Conservation (phyloP, 768 basidiomycete species). For the Suillus plorans region DNA sequence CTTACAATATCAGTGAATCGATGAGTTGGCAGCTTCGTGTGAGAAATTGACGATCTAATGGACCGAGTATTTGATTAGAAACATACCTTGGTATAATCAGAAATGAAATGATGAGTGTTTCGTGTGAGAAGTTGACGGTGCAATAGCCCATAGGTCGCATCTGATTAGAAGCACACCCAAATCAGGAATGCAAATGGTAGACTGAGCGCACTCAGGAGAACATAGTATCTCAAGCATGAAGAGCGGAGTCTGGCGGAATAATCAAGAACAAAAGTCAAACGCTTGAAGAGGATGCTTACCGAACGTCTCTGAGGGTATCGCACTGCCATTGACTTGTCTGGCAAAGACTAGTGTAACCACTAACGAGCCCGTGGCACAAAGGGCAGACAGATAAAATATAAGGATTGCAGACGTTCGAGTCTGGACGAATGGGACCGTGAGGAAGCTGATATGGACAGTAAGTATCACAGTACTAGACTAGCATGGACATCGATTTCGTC, state of each 20-base stretch:
- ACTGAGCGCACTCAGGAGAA: slow-evolving; percentile 43
- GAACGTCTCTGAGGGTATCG: slow-evolving; percentile 17
- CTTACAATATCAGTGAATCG: no score
- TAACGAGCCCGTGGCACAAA: no score
- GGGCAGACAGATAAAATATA: no score
- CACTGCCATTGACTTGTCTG: slow-evolving; percentile 16
- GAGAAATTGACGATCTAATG: no score
- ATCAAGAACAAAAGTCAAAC: neutral
- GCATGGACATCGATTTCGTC: neutral
- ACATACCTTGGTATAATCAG: no score
- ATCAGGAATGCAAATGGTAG: slow-evolving; percentile 51
- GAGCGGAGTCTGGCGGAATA: neutral
- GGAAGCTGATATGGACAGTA: no score
- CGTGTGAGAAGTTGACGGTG: no score
- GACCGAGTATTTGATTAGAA: no score
- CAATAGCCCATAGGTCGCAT: neutral
- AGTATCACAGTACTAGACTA: slow-evolving; percentile 7
- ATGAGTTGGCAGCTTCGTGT: no score
- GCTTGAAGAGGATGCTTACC: slow-evolving; percentile 27
- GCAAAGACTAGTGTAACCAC: no score
- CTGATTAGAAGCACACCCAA: slow-evolving; percentile 39
- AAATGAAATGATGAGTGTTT: no score
- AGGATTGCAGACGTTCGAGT: neutral
- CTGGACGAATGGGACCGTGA: no score
- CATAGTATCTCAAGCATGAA: slow-evolving; percentile 11